Evolutionary conservation across 1,284 basidiomycete genomes (phyloP), one percentile per base, ranked within the genome.

Genomic region (Cystobasidium sp.): DNA sequence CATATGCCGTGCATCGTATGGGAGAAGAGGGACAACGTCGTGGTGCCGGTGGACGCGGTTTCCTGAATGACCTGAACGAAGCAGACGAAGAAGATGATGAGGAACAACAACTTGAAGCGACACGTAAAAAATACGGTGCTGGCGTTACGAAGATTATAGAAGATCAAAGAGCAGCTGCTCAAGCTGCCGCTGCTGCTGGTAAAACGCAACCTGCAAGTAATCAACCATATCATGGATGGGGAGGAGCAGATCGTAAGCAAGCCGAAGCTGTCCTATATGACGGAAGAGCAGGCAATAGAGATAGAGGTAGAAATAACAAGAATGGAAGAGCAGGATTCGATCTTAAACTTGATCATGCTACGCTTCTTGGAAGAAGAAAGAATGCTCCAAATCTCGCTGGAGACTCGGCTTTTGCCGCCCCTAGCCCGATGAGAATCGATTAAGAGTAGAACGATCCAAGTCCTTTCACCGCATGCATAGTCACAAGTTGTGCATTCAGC

Each of bases 1-100:
- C 97, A 0, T 99, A 99, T 82, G 97, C 97, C 12, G 96, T 99
- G 0, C 97, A 99, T 83, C 89, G 97, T 22, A 97, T 97, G 93
- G 96, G 98, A 82, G 97, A 99, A 83, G 97, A 99, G 83, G 94
- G 94, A 31, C 91, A 91, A 0, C 87, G 92, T 65, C 85, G 92
- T 72, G 91, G 89, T 31, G 90, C 89, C 1, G 92, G 91, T n/a
- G 86, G 86, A 18, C 87, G 90, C 63, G 92, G 92, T 5, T 92
- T 91, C 85, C 85, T 98, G 37, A 86, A 86, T 22, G 92, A 91
- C 18, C 87, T 99, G 77, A 97, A 98, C 83, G 95, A 97, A 81
- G 94, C 95, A 77, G 94, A 94, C 81, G 88, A 89, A 31, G 88
- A 87, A 53, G 82, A 83, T 55, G 82, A 83, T 6, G 87, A 88